These are phyloP conservation scores for Endothia cerciana DNA, from an alignment of 2,329 filamentous ascomycete species.

Conservation along the genomic window DNA sequence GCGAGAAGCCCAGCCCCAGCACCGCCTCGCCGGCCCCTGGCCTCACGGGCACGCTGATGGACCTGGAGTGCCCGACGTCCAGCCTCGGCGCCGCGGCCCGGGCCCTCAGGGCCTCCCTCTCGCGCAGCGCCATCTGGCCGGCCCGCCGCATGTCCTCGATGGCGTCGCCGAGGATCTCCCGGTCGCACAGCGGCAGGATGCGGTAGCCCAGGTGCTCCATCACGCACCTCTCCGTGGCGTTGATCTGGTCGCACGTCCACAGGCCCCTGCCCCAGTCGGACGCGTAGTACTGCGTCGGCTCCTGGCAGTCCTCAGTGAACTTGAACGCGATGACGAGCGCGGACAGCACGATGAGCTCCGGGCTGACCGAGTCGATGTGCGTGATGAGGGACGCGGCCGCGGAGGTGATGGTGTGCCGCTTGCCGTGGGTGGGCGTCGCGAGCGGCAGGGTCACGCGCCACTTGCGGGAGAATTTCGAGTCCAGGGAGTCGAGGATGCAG, in stretches of 20 bases:
- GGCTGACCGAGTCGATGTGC: slow-evolving; percentile 64
- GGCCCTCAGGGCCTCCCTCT: slow-evolving; percentile 20
- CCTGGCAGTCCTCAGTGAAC: slow-evolving; percentile 64
- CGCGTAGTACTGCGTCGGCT: slow-evolving; percentile 57
- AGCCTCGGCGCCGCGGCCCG: slow-evolving; percentile 28
- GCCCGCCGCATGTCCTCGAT: slow-evolving; percentile 68
- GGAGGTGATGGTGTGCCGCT: slow-evolving; percentile 55
- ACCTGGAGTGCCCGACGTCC: slow-evolving; percentile 38
- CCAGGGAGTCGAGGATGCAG: slow-evolving; percentile 68
- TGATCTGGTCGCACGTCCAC: slow-evolving; percentile 66
- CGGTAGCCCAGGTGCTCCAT: slow-evolving; percentile 68
- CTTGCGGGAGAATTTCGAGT: slow-evolving; percentile 62
- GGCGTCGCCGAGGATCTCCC: slow-evolving; percentile 60
- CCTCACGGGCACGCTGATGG: slow-evolving; percentile 38
- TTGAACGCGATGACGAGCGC: slow-evolving; percentile 68
- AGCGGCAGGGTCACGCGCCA: slow-evolving; percentile 66
- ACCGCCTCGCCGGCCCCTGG: slow-evolving; percentile 40
- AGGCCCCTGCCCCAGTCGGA: slow-evolving; percentile 55
- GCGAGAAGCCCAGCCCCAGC: slow-evolving; percentile 44
- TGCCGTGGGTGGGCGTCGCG: slow-evolving; percentile 38
- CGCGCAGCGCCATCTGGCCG: slow-evolving; percentile 37
- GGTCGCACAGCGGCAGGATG: slow-evolving; percentile 63
- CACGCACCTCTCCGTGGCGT: slow-evolving; percentile 65
- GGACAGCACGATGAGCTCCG: slow-evolving; percentile 66
- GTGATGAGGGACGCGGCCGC: slow-evolving; percentile 38